Base-by-base conservation (phyloP, 2,329 filamentous ascomycete species). In the Leptographium radiaticola region DNA sequence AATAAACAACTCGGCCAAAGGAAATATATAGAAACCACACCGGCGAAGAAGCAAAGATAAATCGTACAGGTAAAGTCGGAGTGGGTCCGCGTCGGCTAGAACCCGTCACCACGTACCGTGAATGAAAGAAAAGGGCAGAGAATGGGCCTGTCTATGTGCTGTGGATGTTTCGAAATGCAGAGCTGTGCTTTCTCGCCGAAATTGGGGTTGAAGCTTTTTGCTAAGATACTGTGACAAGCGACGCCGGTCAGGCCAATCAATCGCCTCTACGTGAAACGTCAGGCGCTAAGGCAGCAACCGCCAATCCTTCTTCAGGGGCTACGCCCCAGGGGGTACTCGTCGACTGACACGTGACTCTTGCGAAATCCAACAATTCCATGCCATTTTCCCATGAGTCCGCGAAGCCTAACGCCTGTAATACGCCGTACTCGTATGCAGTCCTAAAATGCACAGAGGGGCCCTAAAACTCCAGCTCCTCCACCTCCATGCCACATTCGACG, bases 401-500 rank as follows among this genome's bases (percentile, higher is more conserved):
- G 25, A 25, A 25, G 25, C 25, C 25, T 25, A 25, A 25, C 25
- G 25, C 25, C 25, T 25, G 25, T 25, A 25, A 2, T 5, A 4
- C 34, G 9, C 34, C 34, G 34, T 36, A 15, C 39, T 20, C 40
- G 16, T 18, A 42, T 7, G 4, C 3, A 25, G 25, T 45, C 18
- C 5, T 13, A 8, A 10, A 6, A n/a, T n/a, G n/a, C 45, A 10
- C 25, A 2, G 20, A n/a, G 20, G 36, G 25, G 5, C 10, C 38
- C 38, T 42, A 83, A 63, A 86, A 78, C 65, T 85, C 84, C 68
- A 86, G 68, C 70, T 87, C 83, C 62, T 90, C 86, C 49, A 90
- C 84, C 65, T 88, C 86, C 78, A 87, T 87, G 3, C 84, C 83
- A 66, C 88, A 91, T 20, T 78, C 77, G 47, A 80, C 72, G 70